Conservation (phyloP, 495 filamentous ascomycete genomes). For the Penicillium cataractarum region DNA sequence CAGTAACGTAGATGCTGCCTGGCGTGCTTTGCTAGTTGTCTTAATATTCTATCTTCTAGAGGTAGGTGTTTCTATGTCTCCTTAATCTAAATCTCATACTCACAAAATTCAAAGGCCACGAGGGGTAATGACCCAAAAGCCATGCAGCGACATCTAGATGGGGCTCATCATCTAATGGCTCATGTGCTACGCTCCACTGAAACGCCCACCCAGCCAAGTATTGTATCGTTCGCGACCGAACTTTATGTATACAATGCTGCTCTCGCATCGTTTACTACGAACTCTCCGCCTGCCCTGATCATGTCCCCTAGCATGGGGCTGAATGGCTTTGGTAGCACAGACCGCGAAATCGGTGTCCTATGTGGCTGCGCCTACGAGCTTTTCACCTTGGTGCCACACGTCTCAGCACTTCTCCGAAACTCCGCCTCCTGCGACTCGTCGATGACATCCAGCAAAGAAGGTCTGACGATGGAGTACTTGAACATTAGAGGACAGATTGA, state of each 20-base stretch:
- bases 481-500: conserved; percentile 8
- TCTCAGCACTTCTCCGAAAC: conserved; percentile 14
- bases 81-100: neutral
- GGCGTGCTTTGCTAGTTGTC: conserved; percentile 21
- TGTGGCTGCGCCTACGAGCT: conserved; percentile 25
- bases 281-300: conserved; percentile 4
- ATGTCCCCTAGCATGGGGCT: neutral
- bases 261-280: conserved; percentile 23
- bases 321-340: neutral
- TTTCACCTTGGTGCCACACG: conserved; percentile 15
- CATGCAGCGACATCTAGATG: conserved; percentile 24
- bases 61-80: conserved; percentile 8
- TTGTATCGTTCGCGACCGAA: conserved; percentile 19
- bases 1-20: conserved; percentile 16
- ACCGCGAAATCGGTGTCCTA: conserved; percentile 11
- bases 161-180: conserved; percentile 24
- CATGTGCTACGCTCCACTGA: conserved; percentile 11
- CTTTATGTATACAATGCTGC: conserved; percentile 23
- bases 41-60: conserved; percentile 27
- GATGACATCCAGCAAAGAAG: neutral
- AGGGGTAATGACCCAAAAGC: conserved; percentile 21
- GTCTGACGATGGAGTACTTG: conserved; percentile 6
- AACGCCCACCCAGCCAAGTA: conserved; percentile 6
- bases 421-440: neutral
- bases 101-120: conserved; percentile 19